Conservation (phyloP, 1,284 basidiomycete species). For the Lignosus rhinocerotis region DNA sequence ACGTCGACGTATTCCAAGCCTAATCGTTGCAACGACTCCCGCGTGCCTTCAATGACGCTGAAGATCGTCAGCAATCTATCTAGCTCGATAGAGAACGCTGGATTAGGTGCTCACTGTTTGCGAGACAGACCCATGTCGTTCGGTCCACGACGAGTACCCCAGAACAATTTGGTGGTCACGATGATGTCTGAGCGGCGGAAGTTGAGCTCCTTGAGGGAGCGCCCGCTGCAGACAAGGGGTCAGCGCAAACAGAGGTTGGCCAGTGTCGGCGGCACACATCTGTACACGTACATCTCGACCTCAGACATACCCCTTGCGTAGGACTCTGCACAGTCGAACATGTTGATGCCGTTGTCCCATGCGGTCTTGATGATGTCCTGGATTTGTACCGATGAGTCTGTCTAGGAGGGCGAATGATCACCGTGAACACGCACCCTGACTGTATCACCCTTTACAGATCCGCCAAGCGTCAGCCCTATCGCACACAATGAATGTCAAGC, state of each 20-base stretch:
- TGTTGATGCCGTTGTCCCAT: slow-evolving; percentile 69
- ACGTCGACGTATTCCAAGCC: slow-evolving; percentile 80
- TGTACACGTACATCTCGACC: slow-evolving; percentile 54
- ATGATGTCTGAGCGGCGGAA: slow-evolving; percentile 72
- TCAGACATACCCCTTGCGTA: slow-evolving; percentile 75
- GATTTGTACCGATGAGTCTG: not conserved
- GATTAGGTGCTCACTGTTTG: slow-evolving; percentile 61
- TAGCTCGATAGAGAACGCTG: no score
- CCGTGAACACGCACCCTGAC: slow-evolving; percentile 50
- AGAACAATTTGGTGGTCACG: slow-evolving; percentile 73
- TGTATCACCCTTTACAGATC: slow-evolving; percentile 67
- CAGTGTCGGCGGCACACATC: no score
- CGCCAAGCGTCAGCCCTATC: slow-evolving; percentile 65
- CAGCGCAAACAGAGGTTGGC: no score
- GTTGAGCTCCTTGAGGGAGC: slow-evolving; percentile 76
- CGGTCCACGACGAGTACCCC: slow-evolving; percentile 54
- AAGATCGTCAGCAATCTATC: not conserved
- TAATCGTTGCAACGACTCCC: slow-evolving; percentile 69
- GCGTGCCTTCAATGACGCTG: slow-evolving; percentile 78
- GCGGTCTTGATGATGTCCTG: slow-evolving; percentile 66
- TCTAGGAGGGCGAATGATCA: not conserved
- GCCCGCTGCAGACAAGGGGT: slow-evolving; percentile 49
- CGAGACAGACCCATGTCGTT: slow-evolving; percentile 64
- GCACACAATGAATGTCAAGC: not conserved
- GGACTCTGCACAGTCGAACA: slow-evolving; percentile 66